Evolutionary conservation across 148 eudicot species (phyloP).

Genomic region (Arbutus unedo): DNA sequence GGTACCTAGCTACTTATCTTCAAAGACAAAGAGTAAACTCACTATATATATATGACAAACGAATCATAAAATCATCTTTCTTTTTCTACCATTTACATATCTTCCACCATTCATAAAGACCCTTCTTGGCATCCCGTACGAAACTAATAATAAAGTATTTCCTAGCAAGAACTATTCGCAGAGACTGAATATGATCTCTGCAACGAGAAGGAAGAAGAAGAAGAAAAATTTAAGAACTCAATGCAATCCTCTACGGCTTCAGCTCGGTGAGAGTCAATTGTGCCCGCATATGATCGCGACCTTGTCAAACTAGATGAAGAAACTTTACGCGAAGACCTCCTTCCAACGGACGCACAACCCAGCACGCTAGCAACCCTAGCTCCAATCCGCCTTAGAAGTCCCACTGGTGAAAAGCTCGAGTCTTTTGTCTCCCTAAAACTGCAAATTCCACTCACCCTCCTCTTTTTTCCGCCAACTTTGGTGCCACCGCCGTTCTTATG

Average conservation of each 20-base stretch:
- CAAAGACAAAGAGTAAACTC: not conserved
- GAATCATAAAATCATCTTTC: not conserved
- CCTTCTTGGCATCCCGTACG: not conserved
- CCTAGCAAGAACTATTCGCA: constrained; percentile 10
- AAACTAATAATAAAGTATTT: not conserved
- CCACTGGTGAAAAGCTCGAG: constrained; percentile 25
- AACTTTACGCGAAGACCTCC: constrained; percentile 35
- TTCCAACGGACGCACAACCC: constrained; percentile 16
- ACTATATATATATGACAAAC: not conserved
- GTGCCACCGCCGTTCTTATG: constrained; percentile 8
- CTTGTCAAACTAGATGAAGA: constrained; percentile 42
- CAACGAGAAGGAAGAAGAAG: constrained; percentile 23
- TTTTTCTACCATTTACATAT: not conserved
- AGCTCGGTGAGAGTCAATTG: constrained; percentile 47
- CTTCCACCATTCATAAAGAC: not conserved
- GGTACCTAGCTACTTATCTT: not conserved
- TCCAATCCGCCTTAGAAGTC: constrained; percentile 29
- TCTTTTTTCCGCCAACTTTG: constrained; percentile 19
- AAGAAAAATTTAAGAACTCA: constrained; percentile 54
- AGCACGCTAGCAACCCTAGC: constrained; percentile 31
- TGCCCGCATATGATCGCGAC: constrained; percentile 42
- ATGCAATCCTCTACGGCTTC: constrained; percentile 60
- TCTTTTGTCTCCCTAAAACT: constrained; percentile 11
- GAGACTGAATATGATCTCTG: constrained; percentile 31
- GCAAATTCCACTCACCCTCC: constrained; percentile 17